These are phyloP conservation scores for Phaeosphaeriaceae sp. DNA, from an alignment of 2,329 filamentous ascomycete species.

Conservation along the genomic window DNA sequence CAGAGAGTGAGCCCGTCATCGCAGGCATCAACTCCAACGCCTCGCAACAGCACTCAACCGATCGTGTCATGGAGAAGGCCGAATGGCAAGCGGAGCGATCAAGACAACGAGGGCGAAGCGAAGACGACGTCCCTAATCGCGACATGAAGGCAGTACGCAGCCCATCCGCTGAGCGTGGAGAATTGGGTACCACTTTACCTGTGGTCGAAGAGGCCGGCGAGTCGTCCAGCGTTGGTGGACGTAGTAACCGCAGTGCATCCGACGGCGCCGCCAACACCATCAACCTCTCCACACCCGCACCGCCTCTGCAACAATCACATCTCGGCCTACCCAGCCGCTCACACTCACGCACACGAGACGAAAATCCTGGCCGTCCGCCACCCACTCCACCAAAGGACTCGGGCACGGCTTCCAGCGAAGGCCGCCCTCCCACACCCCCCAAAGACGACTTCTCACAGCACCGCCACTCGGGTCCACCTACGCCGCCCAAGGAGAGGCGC, in stretches of 20 bases:
- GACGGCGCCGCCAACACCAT: constrained; percentile 18
- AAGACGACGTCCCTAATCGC: constrained; percentile 68
- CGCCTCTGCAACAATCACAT: constrained; percentile 23
- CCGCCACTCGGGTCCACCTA: constrained; percentile 44
- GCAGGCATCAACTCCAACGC: constrained; percentile 47
- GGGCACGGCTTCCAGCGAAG: constrained; percentile 24
- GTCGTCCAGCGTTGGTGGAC: constrained; percentile 69
- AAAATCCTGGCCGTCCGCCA: constrained; percentile 45
- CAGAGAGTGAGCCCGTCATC: constrained; percentile 47
- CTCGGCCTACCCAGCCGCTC: constrained; percentile 20
- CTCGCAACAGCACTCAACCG: constrained; percentile 49
- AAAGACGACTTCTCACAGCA: constrained; percentile 39
- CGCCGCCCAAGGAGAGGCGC: constrained; percentile 49
- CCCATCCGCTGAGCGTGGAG: constrained; percentile 63
- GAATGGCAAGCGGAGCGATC: constrained; percentile 69
- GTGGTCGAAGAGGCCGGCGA: constrained; percentile 93
- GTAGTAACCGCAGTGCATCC: constrained; percentile 55
- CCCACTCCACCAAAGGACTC: constrained; percentile 55
- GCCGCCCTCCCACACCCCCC: constrained; percentile 47
- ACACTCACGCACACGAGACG: constrained; percentile 30
- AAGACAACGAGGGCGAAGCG: constrained; percentile 53
- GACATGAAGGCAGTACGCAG: constrained; percentile 65
- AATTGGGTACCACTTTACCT: constrained; percentile 69
- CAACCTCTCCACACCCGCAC: constrained; percentile 22
- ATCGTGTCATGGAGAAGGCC: constrained; percentile 64